Evolutionary conservation across 1,139 yeast genomes (phyloP), one percentile per base, ranked within the genome.

Genomic region (Kurtzmaniella quercitrusa): DNA sequence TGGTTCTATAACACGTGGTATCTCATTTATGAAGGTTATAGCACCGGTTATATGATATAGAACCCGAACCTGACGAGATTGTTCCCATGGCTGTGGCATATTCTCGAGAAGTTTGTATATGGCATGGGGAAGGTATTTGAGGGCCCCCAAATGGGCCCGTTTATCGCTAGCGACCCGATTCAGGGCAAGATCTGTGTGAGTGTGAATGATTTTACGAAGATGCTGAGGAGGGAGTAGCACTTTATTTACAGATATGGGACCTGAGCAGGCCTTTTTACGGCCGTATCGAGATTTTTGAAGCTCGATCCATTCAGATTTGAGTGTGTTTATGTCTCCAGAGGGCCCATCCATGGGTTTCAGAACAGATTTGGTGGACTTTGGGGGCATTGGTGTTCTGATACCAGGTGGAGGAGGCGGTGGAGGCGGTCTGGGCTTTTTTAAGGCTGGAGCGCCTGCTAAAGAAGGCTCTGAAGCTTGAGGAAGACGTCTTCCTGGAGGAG

Each of bases 31-130:
- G 71, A 94, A 90, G 0, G 98, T 90, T 24, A 94, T 86, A 12
- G 98, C 98, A 14, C 98, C 98, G 0, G 95, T 82, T 17, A 79
- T 77, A 58, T 93, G 99, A 58, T 93, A 93, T 38, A 93, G 64
- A 8, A 93, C 98, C 48, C 79, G 81, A 11, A 94, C 98, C 44
- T 87, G 95, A 47, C 87, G 86, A 1, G 77, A 70, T 47, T 80
- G 79, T 61, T 94, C 98, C 99, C 99, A 94, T 1, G 99, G 99
- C 59, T 90, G 96, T 0, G 99, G 99, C 93, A 94, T 93, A 56
- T 90, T 91, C 57, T 94, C 98, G 41, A 94, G 60, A 33, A 94
- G 73, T 62, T 94, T 94, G 48, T 90, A 63, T 1, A 91, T 79
- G 0, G 98, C 97, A 65, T 93, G 98, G 0, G 99, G 99, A 82